These are phyloP conservation scores for Lepidium aucheri DNA, from an alignment of 345 rosid species.

Conservation along the genomic window DNA sequence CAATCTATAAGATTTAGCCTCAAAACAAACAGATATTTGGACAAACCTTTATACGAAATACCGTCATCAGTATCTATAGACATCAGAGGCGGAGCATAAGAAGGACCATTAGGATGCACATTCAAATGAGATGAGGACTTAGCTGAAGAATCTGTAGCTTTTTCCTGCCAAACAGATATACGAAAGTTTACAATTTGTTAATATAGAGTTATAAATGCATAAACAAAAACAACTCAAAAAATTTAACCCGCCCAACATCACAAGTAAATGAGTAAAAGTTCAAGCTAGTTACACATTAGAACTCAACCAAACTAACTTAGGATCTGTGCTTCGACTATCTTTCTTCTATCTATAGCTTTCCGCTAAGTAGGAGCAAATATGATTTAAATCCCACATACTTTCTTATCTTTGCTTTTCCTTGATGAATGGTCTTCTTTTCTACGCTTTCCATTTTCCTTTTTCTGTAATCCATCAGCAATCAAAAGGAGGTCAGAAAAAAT, in stretches of 20 bases:
- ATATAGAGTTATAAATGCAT: neutral
- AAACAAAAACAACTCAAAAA: neutral
- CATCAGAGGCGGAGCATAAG: slow-evolving; percentile 53
- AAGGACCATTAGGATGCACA: slow-evolving; percentile 56
- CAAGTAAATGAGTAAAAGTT: neutral
- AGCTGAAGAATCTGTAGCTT: slow-evolving; percentile 51
- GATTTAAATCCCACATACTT: slow-evolving; percentile 34
- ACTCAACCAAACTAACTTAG: neutral
- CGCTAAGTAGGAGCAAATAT: neutral
- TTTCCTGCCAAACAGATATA: slow-evolving; percentile 46
- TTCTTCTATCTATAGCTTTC: neutral
- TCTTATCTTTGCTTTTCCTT: slow-evolving; percentile 73
- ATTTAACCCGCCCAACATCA: neutral
- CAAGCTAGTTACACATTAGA: neutral
- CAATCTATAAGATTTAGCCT: neutral
- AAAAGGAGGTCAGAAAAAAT: neutral
- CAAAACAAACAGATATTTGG: neutral
- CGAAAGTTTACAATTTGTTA: neutral
- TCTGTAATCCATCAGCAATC: slow-evolving; percentile 39
- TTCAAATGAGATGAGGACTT: slow-evolving; percentile 59
- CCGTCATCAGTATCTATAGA: slow-evolving; percentile 69
- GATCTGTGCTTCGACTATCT: neutral
- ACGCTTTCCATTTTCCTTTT: slow-evolving; percentile 72
- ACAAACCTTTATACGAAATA: slow-evolving; percentile 58
- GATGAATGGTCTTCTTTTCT: slow-evolving; percentile 76